Conservation (phyloP, 2,329 filamentous ascomycete genomes). For the Paraconiothyrium sp. region DNA sequence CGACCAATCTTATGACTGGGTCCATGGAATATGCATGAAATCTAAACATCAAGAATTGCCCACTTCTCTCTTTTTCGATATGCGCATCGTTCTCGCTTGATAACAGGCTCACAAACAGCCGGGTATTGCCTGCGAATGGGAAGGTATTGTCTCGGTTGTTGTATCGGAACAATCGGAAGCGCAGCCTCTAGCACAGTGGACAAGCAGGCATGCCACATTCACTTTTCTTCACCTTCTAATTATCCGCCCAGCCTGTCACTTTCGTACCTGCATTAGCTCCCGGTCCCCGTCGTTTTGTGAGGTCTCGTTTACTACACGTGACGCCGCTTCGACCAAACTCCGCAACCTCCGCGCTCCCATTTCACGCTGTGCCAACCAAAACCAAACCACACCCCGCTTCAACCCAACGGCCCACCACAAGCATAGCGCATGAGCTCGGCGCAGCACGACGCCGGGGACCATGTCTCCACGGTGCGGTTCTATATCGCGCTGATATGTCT, state of each 20-base stretch:
- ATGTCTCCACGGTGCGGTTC: slow-evolving; percentile 47
- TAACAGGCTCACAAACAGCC: not conserved
- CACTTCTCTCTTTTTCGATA: not conserved
- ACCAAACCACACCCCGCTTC: slow-evolving; percentile 13
- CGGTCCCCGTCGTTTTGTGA: not conserved
- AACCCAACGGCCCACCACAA: slow-evolving; percentile 1
- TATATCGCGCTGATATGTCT: slow-evolving; percentile 59
- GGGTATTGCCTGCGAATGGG: not conserved
- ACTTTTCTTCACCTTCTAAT: not conserved
- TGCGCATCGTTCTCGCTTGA: not conserved
- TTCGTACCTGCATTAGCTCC: slow-evolving; percentile 13
- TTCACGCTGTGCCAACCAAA: slow-evolving; percentile 24
- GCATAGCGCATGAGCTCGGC: slow-evolving; percentile 46
- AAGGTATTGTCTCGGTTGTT: not conserved
- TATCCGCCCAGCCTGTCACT: not conserved
- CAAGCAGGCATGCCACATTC: not conserved
- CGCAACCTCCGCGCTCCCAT: slow-evolving; percentile 29
- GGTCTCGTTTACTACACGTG: slow-evolving; percentile 5
- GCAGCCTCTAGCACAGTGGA: not conserved
- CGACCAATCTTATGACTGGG: too few species aligned
- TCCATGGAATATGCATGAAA: too few species aligned
- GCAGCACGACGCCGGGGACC: slow-evolving; percentile 31
- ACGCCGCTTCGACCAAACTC: slow-evolving; percentile 2
- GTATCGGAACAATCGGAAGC: slow-evolving; percentile 8
- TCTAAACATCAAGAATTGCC: too few species aligned